Base-by-base conservation (phyloP, 768 basidiomycete genomes). In the Russula foetens region DNA sequence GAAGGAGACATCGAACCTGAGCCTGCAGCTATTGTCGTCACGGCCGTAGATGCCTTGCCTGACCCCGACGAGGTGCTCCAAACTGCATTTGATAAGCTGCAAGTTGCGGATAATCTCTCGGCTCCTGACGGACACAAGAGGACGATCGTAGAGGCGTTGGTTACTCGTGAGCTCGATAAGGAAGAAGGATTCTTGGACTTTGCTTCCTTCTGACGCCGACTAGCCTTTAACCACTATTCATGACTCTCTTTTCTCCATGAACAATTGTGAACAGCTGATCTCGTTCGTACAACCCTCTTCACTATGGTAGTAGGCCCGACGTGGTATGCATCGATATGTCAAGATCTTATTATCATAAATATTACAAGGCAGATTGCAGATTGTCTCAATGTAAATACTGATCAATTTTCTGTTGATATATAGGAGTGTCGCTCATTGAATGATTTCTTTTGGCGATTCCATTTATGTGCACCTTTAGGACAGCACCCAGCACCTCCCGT, bases 111-210 rank as follows among this genome's bases (percentile, higher is more conserved):
- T 38, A 54, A 33, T 17, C 46, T 55, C 12, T 41, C 46, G 21
- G 41, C 28, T 39, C 41, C 38, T 44, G 59, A 67, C n/a, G 64
- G 63, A 23, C 66, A 59, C 7, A 78, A 81, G 33, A 75, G 86
- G n/a, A 74, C 86, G 4, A 91, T 92, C 49, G 88, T 91, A 11
- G 90, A 93, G 70, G 90, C 83, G 2, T 76, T 92, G 31, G 84
- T 93, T 2, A 83, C 91, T 21, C 79, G 88, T 48, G 89, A 92
- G 71, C 75, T 91, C 73, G 84, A 85, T 19, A 67, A 85, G 2
- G 86, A 88, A 58, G 90, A 92, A 69, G 86, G 77, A 19, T 92
- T 84, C 70, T 69, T 91, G 56, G 88, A 91, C 68, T 90, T 92
- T 69, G 82, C 79, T 9, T 84, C 81, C 3, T 87, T 88, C 64